Conservation (phyloP, 805 yeast genomes). For the Starmerella cellae region DNA sequence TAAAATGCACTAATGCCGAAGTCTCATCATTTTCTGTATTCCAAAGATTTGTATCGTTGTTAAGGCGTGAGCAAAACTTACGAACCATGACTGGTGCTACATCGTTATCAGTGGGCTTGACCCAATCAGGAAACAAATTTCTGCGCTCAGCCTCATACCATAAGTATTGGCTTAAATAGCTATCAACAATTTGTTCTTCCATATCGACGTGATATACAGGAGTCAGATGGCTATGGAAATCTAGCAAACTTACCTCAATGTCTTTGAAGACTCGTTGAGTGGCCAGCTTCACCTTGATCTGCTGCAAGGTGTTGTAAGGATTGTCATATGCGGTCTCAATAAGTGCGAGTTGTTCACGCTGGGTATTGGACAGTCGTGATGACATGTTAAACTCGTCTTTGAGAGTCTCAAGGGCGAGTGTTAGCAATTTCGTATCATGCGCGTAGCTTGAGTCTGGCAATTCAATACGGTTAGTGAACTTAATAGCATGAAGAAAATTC, state of each 20-base stretch:
- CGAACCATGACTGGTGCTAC: constrained; percentile 83
- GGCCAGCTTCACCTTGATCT: constrained; percentile 66
- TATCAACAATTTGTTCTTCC: constrained; percentile 88
- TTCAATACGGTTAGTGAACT: constrained; percentile 66
- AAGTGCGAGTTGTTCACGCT: constrained; percentile 82
- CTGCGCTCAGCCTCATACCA: constrained; percentile 93
- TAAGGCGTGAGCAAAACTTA: constrained; percentile 88
- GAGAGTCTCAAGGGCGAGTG: constrained; percentile 76
- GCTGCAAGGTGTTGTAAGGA: constrained; percentile 81
- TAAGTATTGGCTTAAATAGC: constrained; percentile 83
- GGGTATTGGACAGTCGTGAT: constrained; percentile 68
- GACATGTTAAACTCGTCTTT: constrained; percentile 62
- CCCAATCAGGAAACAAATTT: constrained; percentile 85
- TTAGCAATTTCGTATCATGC: constrained; percentile 82
- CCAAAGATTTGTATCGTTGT: constrained; percentile 71
- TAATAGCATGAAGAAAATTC: constrained; percentile 75
- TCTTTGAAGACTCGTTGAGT: constrained; percentile 91
- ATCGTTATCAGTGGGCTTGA: constrained; percentile 88
- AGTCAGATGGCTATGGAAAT: constrained; percentile 64
- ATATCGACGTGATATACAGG: constrained; percentile 89
- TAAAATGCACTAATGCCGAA: constrained; percentile 72
- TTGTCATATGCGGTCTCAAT: constrained; percentile 95
- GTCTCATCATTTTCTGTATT: constrained; percentile 58
- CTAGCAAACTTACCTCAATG: constrained; percentile 77
- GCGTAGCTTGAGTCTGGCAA: constrained; percentile 87